Evolutionary conservation across 257 asterid genomes (phyloP), one percentile per base, ranked within the genome.

Genomic region (Ophiorrhiza pumila): DNA sequence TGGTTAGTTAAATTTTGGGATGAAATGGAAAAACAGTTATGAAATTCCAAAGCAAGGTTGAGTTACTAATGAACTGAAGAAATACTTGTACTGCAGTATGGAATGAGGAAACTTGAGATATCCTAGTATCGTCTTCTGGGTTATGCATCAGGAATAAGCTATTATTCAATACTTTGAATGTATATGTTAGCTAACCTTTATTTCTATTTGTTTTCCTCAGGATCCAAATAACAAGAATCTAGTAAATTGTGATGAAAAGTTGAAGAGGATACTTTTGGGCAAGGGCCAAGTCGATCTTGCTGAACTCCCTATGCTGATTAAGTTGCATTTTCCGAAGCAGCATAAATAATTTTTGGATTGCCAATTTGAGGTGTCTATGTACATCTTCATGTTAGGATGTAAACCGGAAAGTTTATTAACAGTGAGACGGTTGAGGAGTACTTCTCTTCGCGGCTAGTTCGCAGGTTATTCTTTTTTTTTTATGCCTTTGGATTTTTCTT

Each of bases 321-420:
- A 89, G 89, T 49, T 94, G 88, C 99, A 91, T 78, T 94, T 94
- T 67, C 97, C 97, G 1, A 94, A 87, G 89, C 78, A 74, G 75
- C 63, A 83, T 31, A 87, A 81, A 81, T 91, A 85, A 86, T 59
- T 42, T 34, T 32, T 52, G 67, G 62, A 47, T 62, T 53, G 61
- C 56, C 32, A 71, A 63, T 17, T 29, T 15, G 10, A 20, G 52
- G 76, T 63, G 68, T 49, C 65, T 34, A 56, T 57, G 52, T 63
- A 25, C 55, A 68, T 3, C 31, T 55, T 10, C 37, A 20, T 42
- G 56, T 61, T 4, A 34, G 34, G 29, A 4, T 20, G 25, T 22
- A 18, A 25, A 45, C 17, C 71, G 4, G 29, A 6, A 18, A 73
- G 49, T 27, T 64, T 57, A 22, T 1, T 31, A 41, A 20, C 8